Base-by-base conservation (phyloP, 768 basidiomycete genomes). In the Holtermanniella nyarrowii region DNA sequence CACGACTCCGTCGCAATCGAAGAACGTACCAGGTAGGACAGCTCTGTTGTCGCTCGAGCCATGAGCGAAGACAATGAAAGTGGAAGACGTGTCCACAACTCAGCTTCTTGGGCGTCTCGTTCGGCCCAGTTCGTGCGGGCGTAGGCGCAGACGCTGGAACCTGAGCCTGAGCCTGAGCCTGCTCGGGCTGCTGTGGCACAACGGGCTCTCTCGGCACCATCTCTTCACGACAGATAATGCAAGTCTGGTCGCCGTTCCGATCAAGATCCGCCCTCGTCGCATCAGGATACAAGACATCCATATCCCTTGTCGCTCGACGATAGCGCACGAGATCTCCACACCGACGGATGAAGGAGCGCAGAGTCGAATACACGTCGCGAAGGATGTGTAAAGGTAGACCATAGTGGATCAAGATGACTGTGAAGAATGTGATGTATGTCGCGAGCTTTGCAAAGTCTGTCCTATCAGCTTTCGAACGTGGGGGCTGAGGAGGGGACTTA, bases 11-110 rank as follows among this genome's bases (percentile, higher is more conserved):
- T 26, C 18, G 49, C 21, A 27, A 46, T 22, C 26, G 26, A 14
- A 41, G 26, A 18, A 71, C 83, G 72, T 46, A 93, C 93, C 93
- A 99, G 40, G 95, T 99, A 1, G 95, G 95, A 70, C 95, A 99
- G 61, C 87, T 97, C 72, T 97, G 95, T 70, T 99, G 95, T 42
- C 95, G 79, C 72, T 99, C 95, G 23, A 99, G 78, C 95, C 95
- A 99, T 20, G 88, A 91, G 39, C 89, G 79, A 56, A 99, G 78
- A 72, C 95, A 99, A 65, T 96, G 83, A 70, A 96, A 93, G 73
- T 99, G 95, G 75, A 99, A 99, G 41, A 95, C 82, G 70, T 99
- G 95, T 0, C 91, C 91, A 73, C 95, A 99, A 7, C 85, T 88
- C 21, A 99, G 76, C 68, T 88, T 91, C 75, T 99, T 99, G 1